Conservation (phyloP, 1,139 yeast species). For the Debaryomyces psychrophilus region DNA sequence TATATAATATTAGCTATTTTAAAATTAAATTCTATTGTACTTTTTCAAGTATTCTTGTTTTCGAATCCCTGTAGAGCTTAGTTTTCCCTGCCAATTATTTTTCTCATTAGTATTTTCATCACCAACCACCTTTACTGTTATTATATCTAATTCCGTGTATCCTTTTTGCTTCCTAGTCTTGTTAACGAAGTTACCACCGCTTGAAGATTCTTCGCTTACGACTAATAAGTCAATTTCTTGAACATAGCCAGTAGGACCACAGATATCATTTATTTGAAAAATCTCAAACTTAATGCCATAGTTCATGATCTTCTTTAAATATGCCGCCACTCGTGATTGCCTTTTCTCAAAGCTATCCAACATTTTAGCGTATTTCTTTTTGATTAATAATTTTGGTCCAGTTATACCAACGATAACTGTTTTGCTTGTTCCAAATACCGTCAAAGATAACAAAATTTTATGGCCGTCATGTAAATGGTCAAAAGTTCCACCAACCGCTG, state of each 20-base stretch:
- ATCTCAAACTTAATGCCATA: slow-evolving; percentile 41
- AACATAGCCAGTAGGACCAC: slow-evolving; percentile 92
- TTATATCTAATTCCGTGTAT: slow-evolving; percentile 55
- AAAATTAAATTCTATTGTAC: not conserved
- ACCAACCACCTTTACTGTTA: slow-evolving; percentile 73
- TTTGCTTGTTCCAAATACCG: slow-evolving; percentile 60
- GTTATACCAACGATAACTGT: slow-evolving; percentile 81
- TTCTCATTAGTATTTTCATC: slow-evolving; percentile 50
- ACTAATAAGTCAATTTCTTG: slow-evolving; percentile 77
- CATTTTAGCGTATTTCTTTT: slow-evolving; percentile 71
- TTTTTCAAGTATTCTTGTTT: slow-evolving; percentile 20
- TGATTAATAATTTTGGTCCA: slow-evolving; percentile 70
- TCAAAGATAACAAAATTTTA: slow-evolving; percentile 74
- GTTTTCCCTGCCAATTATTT: slow-evolving; percentile 62
- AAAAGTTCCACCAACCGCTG: slow-evolving; percentile 93
- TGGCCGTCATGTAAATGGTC: slow-evolving; percentile 98
- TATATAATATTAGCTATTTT: not conserved
- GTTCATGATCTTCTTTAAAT: slow-evolving; percentile 47
- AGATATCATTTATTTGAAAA: slow-evolving; percentile 75
- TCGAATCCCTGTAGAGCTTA: slow-evolving; percentile 75
- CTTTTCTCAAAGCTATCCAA: slow-evolving; percentile 64
- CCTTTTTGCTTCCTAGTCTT: slow-evolving; percentile 59
- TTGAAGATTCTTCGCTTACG: slow-evolving; percentile 75
- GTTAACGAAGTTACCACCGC: slow-evolving; percentile 78
- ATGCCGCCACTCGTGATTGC: slow-evolving; percentile 46